Evolutionary conservation across 805 yeast genomes (phyloP).

Genomic region (Candida boidinii): DNA sequence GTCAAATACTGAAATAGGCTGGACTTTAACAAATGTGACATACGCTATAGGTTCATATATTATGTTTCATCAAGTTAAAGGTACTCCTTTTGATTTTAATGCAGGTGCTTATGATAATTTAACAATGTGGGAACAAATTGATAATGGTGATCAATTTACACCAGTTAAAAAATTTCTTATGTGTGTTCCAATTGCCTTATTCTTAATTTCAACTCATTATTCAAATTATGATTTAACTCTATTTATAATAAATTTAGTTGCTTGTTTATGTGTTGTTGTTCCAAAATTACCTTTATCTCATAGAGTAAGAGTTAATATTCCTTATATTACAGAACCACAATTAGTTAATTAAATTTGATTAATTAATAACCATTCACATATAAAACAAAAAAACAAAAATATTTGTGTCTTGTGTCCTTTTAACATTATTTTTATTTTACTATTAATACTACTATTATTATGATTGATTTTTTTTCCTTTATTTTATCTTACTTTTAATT

Average conservation of each 20-base stretch:
- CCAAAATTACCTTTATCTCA: slow-evolving; percentile 86
- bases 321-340: slow-evolving; percentile 33
- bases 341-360: slow-evolving; percentile 13
- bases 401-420: too few relatives aligned
- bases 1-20: slow-evolving; percentile 73
- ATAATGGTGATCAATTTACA: slow-evolving; percentile 88
- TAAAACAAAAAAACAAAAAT: too few relatives aligned
- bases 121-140: slow-evolving; percentile 97
- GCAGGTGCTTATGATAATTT: slow-evolving; percentile 92
- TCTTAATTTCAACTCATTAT: slow-evolving; percentile 83
- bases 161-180: slow-evolving; percentile 91
- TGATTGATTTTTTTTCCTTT: too few relatives aligned
- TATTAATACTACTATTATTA: too few relatives aligned
- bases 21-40: slow-evolving; percentile 90
- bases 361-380: background rate
- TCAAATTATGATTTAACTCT: slow-evolving; percentile 73
- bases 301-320: slow-evolving; percentile 60
- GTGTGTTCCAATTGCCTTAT: slow-evolving; percentile 86
- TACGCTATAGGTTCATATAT: slow-evolving; percentile 88
- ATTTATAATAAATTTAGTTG: slow-evolving; percentile 70
- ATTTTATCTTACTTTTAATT: too few relatives aligned
- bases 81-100: slow-evolving; percentile 95
- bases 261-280: slow-evolving; percentile 79
- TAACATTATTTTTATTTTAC: too few relatives aligned
- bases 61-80: slow-evolving; percentile 95